Conservation (phyloP, 2,329 filamentous ascomycete species). For the Aspergillus transmontanensis region DNA sequence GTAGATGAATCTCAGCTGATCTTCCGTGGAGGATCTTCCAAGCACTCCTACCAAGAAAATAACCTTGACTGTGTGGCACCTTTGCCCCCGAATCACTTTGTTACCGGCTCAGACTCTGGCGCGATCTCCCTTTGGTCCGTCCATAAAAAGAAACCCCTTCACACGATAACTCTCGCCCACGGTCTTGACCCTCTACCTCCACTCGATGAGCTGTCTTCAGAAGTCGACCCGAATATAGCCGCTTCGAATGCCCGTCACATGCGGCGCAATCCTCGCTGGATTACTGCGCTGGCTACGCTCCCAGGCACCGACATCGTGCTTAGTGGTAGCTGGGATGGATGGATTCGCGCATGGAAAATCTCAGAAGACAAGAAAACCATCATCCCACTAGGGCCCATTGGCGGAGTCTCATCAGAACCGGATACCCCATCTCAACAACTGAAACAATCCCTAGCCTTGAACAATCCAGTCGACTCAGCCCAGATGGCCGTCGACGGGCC, state of each 20-base stretch:
- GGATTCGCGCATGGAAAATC: constrained; percentile 81
- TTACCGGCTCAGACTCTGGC: constrained; percentile 93
- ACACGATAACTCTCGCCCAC: constrained; percentile 77
- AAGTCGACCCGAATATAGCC: constrained; percentile 61
- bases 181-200: constrained; percentile 74
- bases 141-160: constrained; percentile 92
- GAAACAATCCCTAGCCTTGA: constrained; percentile 35
- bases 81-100: constrained; percentile 85
- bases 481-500: constrained; percentile 24
- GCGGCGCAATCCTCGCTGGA: constrained; percentile 75
- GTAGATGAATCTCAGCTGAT: constrained; percentile 93
- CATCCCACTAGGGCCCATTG: constrained; percentile 70
- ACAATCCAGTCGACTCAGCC: constrained; percentile 31
- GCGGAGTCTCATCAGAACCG: constrained; percentile 31
- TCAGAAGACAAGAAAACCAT: constrained; percentile 80
- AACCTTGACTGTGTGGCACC: constrained; percentile 91
- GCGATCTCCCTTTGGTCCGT: constrained; percentile 83
- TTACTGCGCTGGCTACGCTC: constrained; percentile 83
- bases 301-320: constrained; percentile 90
- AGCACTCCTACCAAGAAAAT: constrained; percentile 65
- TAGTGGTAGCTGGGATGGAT: constrained; percentile 92
- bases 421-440: constrained; percentile 37
- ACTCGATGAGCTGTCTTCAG: constrained; percentile 73
- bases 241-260: constrained; percentile 45
- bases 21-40: constrained; percentile 74